Evolutionary conservation across 441 rosid genomes (phyloP).

Genomic region (Syzygium syzygioides): DNA sequence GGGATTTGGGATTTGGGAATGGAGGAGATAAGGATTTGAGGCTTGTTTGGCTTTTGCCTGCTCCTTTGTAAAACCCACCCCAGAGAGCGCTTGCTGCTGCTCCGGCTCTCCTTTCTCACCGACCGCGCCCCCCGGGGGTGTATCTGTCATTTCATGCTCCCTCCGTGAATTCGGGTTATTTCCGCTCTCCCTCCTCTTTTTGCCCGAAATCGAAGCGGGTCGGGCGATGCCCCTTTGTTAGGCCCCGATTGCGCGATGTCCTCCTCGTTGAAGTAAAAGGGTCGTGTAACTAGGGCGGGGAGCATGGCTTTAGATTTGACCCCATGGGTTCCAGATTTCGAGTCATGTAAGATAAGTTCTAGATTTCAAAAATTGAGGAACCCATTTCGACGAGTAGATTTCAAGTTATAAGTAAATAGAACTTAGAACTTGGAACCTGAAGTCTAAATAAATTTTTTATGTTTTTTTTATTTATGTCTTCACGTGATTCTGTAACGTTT

Average conservation of each 20-base stretch:
- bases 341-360: accelerated
- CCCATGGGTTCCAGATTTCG: too few relatives aligned
- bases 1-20: background rate
- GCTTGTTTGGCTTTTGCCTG: background rate
- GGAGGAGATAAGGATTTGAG: background rate
- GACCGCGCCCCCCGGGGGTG: background rate
- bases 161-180: background rate
- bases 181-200: background rate
- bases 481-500: too few relatives aligned
- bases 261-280: background rate
- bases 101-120: background rate
- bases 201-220: background rate
- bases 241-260: background rate
- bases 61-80: background rate
- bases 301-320: too few relatives aligned
- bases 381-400: accelerated
- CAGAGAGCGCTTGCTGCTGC: background rate
- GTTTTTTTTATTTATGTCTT: too few relatives aligned
- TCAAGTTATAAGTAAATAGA: too few relatives aligned
- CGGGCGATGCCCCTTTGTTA: background rate
- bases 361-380: too few relatives aligned
- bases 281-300: background rate
- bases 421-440: too few relatives aligned
- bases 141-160: background rate
- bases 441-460: too few relatives aligned